These are phyloP conservation scores for Crotalaria pallida DNA, from an alignment of 306 rosid genomes.

Conservation along the genomic window DNA sequence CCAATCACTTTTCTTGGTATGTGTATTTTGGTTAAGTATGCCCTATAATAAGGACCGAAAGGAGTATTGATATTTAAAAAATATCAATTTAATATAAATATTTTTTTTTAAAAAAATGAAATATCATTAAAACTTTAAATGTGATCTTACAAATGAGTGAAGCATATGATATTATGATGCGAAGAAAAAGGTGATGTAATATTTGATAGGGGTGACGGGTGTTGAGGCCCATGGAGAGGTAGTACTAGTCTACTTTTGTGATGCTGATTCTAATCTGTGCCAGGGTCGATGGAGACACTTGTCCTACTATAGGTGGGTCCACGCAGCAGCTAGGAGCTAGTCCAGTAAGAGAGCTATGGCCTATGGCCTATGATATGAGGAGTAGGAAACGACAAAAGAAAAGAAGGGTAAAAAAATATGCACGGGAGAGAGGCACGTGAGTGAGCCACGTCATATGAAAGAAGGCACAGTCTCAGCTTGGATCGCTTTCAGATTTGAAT, in stretches of 20 bases:
- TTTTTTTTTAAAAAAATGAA: no score
- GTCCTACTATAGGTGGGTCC: slow-evolving; percentile 36
- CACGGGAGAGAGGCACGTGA: slow-evolving; percentile 51
- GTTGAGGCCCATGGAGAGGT: slow-evolving; percentile 1
- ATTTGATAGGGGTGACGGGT: neutral
- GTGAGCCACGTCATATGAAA: slow-evolving; percentile 38
- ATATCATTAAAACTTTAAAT: no score
- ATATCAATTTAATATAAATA: no score
- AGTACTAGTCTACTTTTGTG: neutral
- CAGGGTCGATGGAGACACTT: slow-evolving; percentile 35
- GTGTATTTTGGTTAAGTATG: no score
- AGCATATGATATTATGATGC: neutral
- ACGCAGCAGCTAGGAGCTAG: slow-evolving; percentile 18
- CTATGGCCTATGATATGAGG: no score
- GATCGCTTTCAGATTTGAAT: slow-evolving; percentile 44
- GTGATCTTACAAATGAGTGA: no score
- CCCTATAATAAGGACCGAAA: no score
- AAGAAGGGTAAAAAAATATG: neutral
- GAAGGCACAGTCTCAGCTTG: neutral
- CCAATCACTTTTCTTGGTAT: no score
- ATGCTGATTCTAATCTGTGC: slow-evolving; percentile 2
- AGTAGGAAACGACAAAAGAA: slow-evolving; percentile 21
- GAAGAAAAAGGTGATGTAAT: neutral
- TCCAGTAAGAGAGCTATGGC: no score
- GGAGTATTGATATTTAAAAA: no score